phyloP scores from a whole-genome alignment of 129 eudicot species.

The Smallanthus sonchifolius region DNA sequence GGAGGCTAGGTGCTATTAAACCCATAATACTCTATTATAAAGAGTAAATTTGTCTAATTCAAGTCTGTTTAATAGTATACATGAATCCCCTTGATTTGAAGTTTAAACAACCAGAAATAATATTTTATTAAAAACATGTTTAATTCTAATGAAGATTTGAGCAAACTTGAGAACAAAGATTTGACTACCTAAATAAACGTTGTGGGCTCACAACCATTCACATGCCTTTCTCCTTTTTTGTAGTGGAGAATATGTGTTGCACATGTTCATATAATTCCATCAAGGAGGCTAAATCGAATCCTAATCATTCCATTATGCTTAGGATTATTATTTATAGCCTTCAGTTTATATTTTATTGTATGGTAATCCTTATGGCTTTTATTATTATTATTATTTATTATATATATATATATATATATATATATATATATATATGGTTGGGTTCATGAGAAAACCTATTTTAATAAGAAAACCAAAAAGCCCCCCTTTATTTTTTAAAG shows the following conservation, averaged over 20 bases:
- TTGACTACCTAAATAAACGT: constrained; percentile 19
- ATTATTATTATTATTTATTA: background rate
- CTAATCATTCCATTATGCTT: constrained; percentile 33
- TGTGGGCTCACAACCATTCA: constrained; percentile 38
- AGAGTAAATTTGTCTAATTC: background rate
- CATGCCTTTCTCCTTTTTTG: constrained; percentile 33
- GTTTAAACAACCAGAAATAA: background rate
- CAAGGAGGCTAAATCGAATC: constrained; percentile 24
- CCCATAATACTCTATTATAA: background rate
- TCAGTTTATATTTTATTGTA: background rate
- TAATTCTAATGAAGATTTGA: constrained; percentile 14
- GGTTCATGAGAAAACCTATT: too few species aligned
- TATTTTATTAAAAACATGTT: background rate
- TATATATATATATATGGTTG: too few species aligned
- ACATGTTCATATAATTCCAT: constrained; percentile 39
- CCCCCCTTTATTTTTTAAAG: too few species aligned
- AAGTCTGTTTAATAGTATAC: background rate
- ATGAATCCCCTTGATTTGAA: background rate
- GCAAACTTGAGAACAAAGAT: constrained; percentile 29
- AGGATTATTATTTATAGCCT: constrained; percentile 4
- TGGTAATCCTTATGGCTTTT: background rate
- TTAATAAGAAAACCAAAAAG: too few species aligned
- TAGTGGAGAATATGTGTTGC: constrained; percentile 37
- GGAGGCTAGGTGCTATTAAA: background rate
- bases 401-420: too few species aligned